Base-by-base conservation (phyloP, 306 rosid species). In the Pterocarpus santalinus region DNA sequence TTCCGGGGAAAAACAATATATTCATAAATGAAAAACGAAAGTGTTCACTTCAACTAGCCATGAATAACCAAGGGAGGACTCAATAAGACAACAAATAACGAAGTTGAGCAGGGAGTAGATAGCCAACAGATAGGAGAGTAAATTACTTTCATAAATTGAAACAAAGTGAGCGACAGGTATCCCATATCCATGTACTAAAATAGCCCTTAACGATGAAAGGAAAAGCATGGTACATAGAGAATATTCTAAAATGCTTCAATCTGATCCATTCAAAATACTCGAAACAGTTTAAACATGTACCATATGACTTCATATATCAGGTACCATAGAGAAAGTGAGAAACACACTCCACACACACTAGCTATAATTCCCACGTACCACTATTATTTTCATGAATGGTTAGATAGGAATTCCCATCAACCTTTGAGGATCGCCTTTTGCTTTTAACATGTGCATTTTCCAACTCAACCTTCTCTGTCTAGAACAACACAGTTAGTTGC, bases 391-490 rank as follows among this genome's bases (percentile, higher is more conserved):
- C 90, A 47, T 60, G 82, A 73, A 55, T 86, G 61, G 71, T 79
- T 72, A 77, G 73, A 65, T 87, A 61, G 46, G 88, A 88, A 47
- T 74, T 67, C 68, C 82, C 84, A 39, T 58, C 60, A 53, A 81
- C 88, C 66, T 81, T 84, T 38, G 82, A 62, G 11, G 22, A 8
- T 81, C 82, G 91, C 81, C 85, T 81, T 80, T 87, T 94, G 85
- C 88, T 88, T 89, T 87, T 91, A 78, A 92, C 90, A 12, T 90
- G 87, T 33, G 94, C 87, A 65, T 92, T 90, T 83, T 92, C 91
- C 88, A 92, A 88, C 77, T 92, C 97, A 76, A 92, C 91, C 72
- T 88, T 90, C 75, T 92, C 94, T 82, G 97, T 87, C 97, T 92
- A 82, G 86, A 88, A 13, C 5, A 57, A 78, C 11, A 85, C 46